A percentile compares a stretch with the other conserved stretches of the same genome.
These are phyloP conservation scores for Fusarium dimerum DNA, from an alignment of 2,329 filamentous ascomycete genomes.

Conservation along the genomic window DNA sequence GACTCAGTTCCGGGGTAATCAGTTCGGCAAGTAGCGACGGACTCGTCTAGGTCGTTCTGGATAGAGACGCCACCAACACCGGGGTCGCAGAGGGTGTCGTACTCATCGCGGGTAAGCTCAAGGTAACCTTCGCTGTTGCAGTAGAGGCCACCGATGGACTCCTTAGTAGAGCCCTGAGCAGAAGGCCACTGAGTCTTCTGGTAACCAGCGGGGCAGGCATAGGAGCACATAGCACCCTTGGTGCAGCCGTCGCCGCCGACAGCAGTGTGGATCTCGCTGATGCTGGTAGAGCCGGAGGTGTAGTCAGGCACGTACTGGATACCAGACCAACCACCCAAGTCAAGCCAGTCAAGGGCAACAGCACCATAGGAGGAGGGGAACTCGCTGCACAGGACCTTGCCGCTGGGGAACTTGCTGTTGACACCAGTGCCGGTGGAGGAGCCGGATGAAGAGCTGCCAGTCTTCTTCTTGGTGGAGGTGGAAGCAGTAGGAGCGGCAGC, in stretches of 20 bases:
- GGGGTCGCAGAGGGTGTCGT: constrained; percentile 70
- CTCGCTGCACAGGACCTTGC: constrained; percentile 65
- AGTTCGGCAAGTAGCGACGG: constrained; percentile 83
- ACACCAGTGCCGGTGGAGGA: constrained; percentile 49
- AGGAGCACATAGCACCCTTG: constrained; percentile 78
- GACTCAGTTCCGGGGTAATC: constrained; percentile 93
- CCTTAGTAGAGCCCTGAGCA: constrained; percentile 73
- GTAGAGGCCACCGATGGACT: constrained; percentile 86
- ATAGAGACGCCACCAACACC: constrained; percentile 73
- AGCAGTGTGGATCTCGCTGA: constrained; percentile 67
- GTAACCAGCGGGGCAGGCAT: constrained; percentile 88
- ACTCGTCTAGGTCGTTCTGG: constrained; percentile 68
- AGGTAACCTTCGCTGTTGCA: constrained; percentile 76
- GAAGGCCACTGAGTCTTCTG: constrained; percentile 89
- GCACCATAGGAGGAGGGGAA: constrained; percentile 87
- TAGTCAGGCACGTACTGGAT: constrained; percentile 66
- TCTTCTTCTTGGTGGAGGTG: constrained; percentile 22
- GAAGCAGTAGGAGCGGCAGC: constrained; percentile 28
- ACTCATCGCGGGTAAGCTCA: constrained; percentile 69
- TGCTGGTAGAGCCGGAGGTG: constrained; percentile 48
- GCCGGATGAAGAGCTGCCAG: constrained; percentile 24
- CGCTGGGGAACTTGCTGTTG: constrained; percentile 72
- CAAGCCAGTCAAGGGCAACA: constrained; percentile 67
- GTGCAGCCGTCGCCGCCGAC: constrained; percentile 62
- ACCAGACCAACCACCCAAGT: constrained; percentile 75